Percentiles rank a stretch among this genome's conserved stretches.
Evolutionary conservation across 371 early-diverging fungal species (phyloP).

Genomic region (Zopfochytrium polystomum): DNA sequence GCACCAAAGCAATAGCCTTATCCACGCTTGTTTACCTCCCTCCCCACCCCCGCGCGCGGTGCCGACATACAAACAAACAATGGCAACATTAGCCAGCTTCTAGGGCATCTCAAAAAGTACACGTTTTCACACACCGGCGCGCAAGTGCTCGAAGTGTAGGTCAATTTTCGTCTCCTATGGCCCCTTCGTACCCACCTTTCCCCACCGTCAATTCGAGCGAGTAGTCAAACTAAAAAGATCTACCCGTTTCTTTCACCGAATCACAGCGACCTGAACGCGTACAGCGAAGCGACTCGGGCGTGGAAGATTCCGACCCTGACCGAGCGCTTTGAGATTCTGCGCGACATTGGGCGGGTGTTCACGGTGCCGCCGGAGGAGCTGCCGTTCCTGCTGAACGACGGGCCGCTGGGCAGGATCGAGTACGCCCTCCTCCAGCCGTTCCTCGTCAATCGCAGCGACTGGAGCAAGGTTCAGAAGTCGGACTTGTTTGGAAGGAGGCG

Average conservation of each 20-base stretch:
- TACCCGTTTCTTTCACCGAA: not conserved
- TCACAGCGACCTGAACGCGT: not conserved
- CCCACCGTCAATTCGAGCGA: not conserved
- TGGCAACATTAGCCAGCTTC: constrained; percentile 1
- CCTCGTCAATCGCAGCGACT: constrained; percentile 85
- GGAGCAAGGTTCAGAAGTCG: constrained; percentile 36
- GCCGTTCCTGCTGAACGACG: constrained; percentile 77
- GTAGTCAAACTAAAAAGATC: not conserved
- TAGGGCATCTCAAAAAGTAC: constrained; percentile 90
- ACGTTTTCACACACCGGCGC: constrained; percentile 80
- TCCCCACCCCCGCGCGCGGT: not conserved
- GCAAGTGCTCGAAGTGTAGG: constrained; percentile 78
- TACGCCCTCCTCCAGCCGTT: constrained; percentile 74
- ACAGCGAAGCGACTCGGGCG: too few relatives aligned
- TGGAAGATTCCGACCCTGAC: constrained; percentile 69
- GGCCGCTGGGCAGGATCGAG: constrained; percentile 77
- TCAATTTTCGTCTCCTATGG: not conserved
- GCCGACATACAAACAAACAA: not conserved
- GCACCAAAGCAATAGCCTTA: too few relatives aligned
- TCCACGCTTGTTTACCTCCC: not conserved
- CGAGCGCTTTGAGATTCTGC: constrained; percentile 87
- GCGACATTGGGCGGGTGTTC: constrained; percentile 87
- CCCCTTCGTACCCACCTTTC: not conserved
- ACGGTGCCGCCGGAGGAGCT: constrained; percentile 86
- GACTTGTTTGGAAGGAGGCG: constrained; percentile 25